phyloP scores from a whole-genome alignment of 164 flowering plant genomes.

The Piper longum region DNA sequence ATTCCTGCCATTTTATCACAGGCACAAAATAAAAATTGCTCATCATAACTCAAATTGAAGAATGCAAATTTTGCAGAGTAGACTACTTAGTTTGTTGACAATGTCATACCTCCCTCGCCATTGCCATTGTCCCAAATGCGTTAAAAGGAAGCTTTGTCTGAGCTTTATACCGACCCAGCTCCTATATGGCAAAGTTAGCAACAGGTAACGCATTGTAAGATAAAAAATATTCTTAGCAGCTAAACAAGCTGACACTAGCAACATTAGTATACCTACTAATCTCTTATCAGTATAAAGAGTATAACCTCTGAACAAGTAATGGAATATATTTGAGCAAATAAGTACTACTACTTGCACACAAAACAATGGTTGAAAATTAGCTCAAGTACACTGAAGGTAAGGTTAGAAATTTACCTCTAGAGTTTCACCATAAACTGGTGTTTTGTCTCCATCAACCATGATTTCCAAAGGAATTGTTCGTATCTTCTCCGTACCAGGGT shows the following conservation, averaged over 20 bases:
- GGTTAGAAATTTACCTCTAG: constrained; percentile 48
- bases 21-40: background rate
- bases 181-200: constrained; percentile 22
- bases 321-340: no score
- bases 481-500: constrained; percentile 89
- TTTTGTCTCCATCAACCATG: constrained; percentile 76
- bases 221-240: no score
- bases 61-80: background rate
- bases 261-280: no score
- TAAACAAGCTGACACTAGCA: no score
- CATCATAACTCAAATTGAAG: background rate
- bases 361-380: no score
- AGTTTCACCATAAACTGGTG: constrained; percentile 77
- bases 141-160: constrained; percentile 95
- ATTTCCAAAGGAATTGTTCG: constrained; percentile 86
- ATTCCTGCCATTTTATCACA: constrained; percentile 39
- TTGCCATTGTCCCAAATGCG: constrained; percentile 99
- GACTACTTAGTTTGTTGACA: background rate
- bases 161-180: constrained; percentile 92
- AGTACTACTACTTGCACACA: no score
- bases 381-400: no score
- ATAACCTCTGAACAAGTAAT: no score
- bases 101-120: constrained; percentile 88
- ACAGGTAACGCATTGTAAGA: no score
- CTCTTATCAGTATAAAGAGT: no score